Evolutionary conservation across 768 basidiomycete genomes (phyloP), one percentile per base, ranked within the genome.

Genomic region (Boletus pseudopeckii): DNA sequence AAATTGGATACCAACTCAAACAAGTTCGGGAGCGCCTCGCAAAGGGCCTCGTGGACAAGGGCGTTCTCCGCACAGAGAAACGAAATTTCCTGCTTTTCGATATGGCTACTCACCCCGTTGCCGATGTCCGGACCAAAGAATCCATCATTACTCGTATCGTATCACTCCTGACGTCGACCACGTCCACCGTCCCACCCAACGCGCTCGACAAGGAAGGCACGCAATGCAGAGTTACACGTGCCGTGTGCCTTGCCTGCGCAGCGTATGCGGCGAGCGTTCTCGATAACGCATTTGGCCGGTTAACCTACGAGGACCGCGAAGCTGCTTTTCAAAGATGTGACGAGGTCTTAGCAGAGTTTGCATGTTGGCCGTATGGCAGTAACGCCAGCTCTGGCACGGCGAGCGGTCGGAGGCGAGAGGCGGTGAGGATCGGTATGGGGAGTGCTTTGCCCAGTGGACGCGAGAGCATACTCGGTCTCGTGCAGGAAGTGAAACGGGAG

Each of bases 21-120:
- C 96, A 98, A 74, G 96, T 98, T 38, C 88, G 96, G 43, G 96
- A 99, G 74, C 90, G 96, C 17, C 86, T 99, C 38, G 94, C 95
- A 14, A 99, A 99, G 70, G 85, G 96, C 3, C 83, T 99, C 38
- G 96, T 98, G 48, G 96, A 99, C 78, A 99, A 99, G 73, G 97
- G 96, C 63, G 85, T 99, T 37, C 83, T 99, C n/a, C 88, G 97
- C 47, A 99, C 96, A 15, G 97, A 98, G 71, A 98, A 99, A 69
- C 90, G 94, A 64, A 98, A 98, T 71, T 99, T 99, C 72, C 82
- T 99, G 46, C 79, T 99, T 30, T 99, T 99, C 74, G 96, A 99
- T 75, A 99, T 99, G 96, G 96, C 97, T 17, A 99, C 96, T 0
- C 96, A 99, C 70, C 97, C 96, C 2, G 90, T 98, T 46, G 92